These are phyloP conservation scores for Asterionellopsis glacialis DNA, from an alignment of 108 stramenopile genomes.

Conservation along the genomic window DNA sequence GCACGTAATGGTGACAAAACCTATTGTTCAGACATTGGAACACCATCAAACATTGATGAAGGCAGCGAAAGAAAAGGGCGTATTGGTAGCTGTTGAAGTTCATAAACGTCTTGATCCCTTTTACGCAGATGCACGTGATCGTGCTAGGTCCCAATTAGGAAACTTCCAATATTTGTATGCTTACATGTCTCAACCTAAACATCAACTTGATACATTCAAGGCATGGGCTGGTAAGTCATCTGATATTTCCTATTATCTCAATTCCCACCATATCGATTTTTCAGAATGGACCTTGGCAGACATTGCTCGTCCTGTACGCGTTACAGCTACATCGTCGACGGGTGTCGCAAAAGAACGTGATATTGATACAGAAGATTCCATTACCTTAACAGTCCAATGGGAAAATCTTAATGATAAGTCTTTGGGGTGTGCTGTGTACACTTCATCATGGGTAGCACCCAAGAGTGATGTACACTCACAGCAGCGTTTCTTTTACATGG, in stretches of 20 bases:
- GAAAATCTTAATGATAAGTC: too few species aligned
- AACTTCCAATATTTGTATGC: conserved; percentile 96
- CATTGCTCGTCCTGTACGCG: conserved; percentile 85
- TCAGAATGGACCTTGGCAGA: conserved; percentile 95
- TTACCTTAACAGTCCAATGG: conserved; percentile 96
- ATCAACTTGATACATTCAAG: conserved; percentile 98
- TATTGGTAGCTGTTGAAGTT: conserved; percentile 92
- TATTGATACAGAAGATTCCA: conserved; percentile 96
- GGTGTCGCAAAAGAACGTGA: conserved; percentile 88
- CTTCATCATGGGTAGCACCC: conserved; percentile 96
- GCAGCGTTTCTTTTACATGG: conserved; percentile 99
- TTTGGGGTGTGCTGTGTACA: conserved; percentile 93
- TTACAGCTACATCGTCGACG: conserved; percentile 87
- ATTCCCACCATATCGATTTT: conserved; percentile 99
- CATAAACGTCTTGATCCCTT: conserved; percentile 99
- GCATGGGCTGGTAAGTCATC: conserved; percentile 98
- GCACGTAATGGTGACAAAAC: conserved; percentile 99
- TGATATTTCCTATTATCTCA: conserved; percentile 98
- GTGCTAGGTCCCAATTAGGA: conserved; percentile 68
- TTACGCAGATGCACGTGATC: conserved; percentile 98
- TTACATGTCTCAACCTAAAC: conserved; percentile 99
- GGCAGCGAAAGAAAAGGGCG: conserved; percentile 80
- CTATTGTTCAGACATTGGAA: conserved; percentile 93
- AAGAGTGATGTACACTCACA: conserved; percentile 97
- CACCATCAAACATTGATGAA: conserved; percentile 76